phyloP scores from a whole-genome alignment of 768 basidiomycete species.

The Tubosaeta sp. region DNA sequence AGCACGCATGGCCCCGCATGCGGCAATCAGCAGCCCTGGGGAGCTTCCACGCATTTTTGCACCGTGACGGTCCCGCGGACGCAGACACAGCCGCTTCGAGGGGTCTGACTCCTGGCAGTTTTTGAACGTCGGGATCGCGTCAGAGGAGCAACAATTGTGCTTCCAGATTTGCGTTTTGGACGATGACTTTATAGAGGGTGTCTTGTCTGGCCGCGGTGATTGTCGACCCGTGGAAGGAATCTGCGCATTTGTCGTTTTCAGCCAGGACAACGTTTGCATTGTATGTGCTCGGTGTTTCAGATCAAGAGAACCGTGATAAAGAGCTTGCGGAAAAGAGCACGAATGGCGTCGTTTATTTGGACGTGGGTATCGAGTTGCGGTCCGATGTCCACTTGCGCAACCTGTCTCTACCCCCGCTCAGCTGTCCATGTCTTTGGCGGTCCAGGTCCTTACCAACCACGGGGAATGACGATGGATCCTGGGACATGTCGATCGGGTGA shows the following conservation, averaged over 20 bases:
- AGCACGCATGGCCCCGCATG: conserved; percentile 26
- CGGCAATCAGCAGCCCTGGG: conserved; percentile 26
- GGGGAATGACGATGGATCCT: conserved; percentile 55
- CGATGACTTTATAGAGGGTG: conserved; percentile 36
- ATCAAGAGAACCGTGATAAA: conserved; percentile 8
- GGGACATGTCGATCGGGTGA: conserved; percentile 49
- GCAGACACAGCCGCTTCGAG: conserved; percentile 12
- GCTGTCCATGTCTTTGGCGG: too few species aligned
- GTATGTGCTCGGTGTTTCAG: conserved; percentile 43
- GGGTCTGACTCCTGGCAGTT: conserved; percentile 44
- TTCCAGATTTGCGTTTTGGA: conserved; percentile 55
- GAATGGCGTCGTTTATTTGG: conserved; percentile 32
- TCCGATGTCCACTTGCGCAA: conserved; percentile 60
- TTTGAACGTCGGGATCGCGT: conserved; percentile 46
- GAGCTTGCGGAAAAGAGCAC: conserved; percentile 7
- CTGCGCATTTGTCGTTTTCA: conserved; percentile 51
- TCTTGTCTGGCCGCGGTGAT: neutral
- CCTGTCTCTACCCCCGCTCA: conserved; percentile 51
- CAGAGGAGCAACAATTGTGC: conserved; percentile 51
- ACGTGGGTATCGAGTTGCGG: conserved; percentile 47
- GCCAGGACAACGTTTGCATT: conserved; percentile 49
- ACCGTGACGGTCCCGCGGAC: conserved; percentile 5
- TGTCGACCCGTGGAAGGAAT: conserved; percentile 29
- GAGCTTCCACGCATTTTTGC: conserved; percentile 27
- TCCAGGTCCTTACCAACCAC: conserved; percentile 50